Base-by-base conservation (phyloP, 2,329 filamentous ascomycete species). In the Microascus cirrosus region DNA sequence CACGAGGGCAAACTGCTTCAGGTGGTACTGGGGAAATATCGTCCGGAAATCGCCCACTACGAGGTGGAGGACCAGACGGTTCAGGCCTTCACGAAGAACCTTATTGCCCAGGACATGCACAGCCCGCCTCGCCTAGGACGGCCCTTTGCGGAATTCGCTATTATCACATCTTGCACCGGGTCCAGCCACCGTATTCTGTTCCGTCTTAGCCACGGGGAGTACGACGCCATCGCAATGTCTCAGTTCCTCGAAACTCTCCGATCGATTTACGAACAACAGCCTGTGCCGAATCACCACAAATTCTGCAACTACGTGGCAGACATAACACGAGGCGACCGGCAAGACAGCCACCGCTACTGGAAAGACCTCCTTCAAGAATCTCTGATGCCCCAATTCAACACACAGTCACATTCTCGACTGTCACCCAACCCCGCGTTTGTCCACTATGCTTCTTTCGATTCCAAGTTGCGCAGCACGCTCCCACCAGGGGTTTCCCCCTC, bases 401-500 rank as follows among this genome's bases (percentile, higher is more conserved):
- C 42, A 48, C 42, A 22, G 22, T 18, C 10, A 12, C 18, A 5
- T 8, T 8, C 10, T 11, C 2, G 18, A 7, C 42, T 8, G 20
- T 18, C 7, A 18, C 10, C n/a, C 42, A 3, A 48, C 15, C 8
- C 22, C 10, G 18, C 18, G 15, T 8, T 48, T n/a, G 42, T 48
- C 3, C 42, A n/a, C 22, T 48, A 20, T 20, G 42, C 42, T 88
- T 32, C 36, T 42, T 12, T 18, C 74, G 78, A 12, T 87, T 87
- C 25, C 84, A 82, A 62, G 73, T 84, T 58, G 78, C 86, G 56
- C 87, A 85, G 68, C 77, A 80, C 61, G 73, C 76, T 58, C 73
- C 79, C 59, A 72, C 79, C 59, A 68, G 70, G 18, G 67, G 69
- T n/a, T n/a, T n/a, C n/a, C n/a, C n/a, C n/a, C n/a, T n/a, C n/a